Base-by-base conservation (phyloP, 768 basidiomycete species). In the Suillus variegatus region DNA sequence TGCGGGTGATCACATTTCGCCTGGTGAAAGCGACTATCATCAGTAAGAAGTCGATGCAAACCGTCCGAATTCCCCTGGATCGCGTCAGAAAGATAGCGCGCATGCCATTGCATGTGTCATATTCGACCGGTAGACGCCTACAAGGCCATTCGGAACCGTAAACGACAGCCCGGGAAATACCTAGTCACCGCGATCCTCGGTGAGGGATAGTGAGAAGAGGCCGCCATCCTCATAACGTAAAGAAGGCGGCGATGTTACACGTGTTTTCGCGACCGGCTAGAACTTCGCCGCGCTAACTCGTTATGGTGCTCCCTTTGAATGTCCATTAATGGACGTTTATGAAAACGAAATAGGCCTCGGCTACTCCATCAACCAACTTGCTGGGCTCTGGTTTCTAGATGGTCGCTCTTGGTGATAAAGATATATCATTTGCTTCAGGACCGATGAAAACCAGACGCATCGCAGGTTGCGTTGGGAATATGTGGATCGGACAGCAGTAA, bases 241-340 rank as follows among this genome's bases (percentile, higher is more conserved):
- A 41, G 25, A 25, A 18, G 57, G 57, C 57, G 57, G 40, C 25
- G 57, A 60, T 25, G 57, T 60, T 60, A 60, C 57, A 60, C 57
- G 40, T 60, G 57, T 60, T 41, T 60, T 60, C 40, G 25, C 41
- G 57, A 28, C 16, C 40, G 40, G 57, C 25, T 25, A 41, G 9
- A 41, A 25, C 25, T 18, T 22, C 57, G 22, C 40, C 40, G 18
- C 16, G 18, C 40, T 60, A 60, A 41, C 57, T 41, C 5, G 40
- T 28, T 60, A 60, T 60, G 25, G 57, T 20, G 16, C 9, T 60
- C 57, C 57, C 57, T 12, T 60, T 60, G 18, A 58, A 28, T 20
- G 10, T 10, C 57, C 40, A 41, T 60, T 41, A 25, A 60, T 20
- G 32, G 52, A 54, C 18, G 32, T 32, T 18, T 20, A 32, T 54